Conservation (phyloP, 768 basidiomycete genomes). For the Trametopsis cervina region DNA sequence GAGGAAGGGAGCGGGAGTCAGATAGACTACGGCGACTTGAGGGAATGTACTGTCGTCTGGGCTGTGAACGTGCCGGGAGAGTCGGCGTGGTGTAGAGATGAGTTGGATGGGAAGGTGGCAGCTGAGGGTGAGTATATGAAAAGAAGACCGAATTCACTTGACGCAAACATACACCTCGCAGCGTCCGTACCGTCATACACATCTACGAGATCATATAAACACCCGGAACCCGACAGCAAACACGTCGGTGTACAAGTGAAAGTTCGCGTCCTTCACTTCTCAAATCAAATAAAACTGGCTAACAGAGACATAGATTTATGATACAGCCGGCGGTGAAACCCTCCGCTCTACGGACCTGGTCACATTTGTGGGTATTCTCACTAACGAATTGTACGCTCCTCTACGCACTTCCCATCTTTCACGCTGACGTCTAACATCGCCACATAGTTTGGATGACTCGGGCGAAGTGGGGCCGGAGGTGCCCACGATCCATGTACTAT, state of each 20-base stretch:
- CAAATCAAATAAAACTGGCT: conserved; percentile 8
- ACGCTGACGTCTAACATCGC: conserved; percentile 1
- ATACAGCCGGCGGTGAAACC: conserved; percentile 32
- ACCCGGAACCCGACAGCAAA: conserved; percentile 41
- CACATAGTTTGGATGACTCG: conserved; percentile 32
- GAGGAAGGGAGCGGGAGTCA: conserved; percentile 22
- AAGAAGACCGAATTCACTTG: neutral
- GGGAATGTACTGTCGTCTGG: conserved; percentile 64
- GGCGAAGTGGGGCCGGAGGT: conserved; percentile 32
- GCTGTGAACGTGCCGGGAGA: conserved; percentile 69
- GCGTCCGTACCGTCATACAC: conserved; percentile 5
- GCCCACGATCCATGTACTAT: conserved; percentile 68
- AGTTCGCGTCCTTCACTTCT: conserved; percentile 27
- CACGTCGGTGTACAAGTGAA: conserved; percentile 74
- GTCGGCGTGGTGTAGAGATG: conserved; percentile 44
- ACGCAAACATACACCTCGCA: neutral
- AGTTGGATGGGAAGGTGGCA: conserved; percentile 22
- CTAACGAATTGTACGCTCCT: conserved; percentile 51
- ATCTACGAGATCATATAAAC: conserved; percentile 49
- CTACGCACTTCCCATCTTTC: neutral
- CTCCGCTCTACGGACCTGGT: conserved; percentile 56
- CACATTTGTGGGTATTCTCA: conserved; percentile 70
- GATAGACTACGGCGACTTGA: conserved; percentile 44
- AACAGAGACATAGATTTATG: conserved; percentile 46
- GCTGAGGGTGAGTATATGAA: neutral